A percentile compares a stretch with the other conserved stretches of the same genome.
Conservation (phyloP, 78 protist species). For the Trichosphaerium sp. region DNA sequence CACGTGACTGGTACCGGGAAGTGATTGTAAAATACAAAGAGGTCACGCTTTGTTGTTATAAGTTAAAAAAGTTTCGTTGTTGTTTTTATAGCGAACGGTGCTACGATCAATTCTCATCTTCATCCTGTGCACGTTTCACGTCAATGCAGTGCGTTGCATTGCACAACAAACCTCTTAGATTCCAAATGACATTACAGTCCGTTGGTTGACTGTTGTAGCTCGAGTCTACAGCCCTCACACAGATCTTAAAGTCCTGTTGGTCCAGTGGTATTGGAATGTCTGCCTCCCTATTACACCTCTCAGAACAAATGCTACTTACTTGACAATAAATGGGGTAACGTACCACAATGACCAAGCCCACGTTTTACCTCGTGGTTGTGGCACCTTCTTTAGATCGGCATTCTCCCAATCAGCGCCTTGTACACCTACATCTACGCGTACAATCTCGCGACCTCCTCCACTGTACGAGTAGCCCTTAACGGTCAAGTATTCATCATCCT, state of each 20-base stretch:
- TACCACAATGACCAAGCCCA: slow-evolving; percentile 74
- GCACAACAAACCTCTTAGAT: slow-evolving; percentile 65
- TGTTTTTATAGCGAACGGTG: too few relatives aligned
- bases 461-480: slow-evolving; percentile 55
- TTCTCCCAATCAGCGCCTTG: slow-evolving; percentile 69
- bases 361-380: slow-evolving; percentile 14
- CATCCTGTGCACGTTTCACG: too few relatives aligned
- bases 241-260: neutral
- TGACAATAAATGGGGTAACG: neutral
- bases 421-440: slow-evolving; percentile 72
- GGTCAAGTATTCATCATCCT: slow-evolving; percentile 4
- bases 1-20: too few relatives aligned
- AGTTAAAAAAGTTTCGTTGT: too few relatives aligned
- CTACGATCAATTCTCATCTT: too few relatives aligned
- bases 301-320: neutral
- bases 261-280: neutral
- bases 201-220: slow-evolving; percentile 68
- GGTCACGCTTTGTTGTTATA: too few relatives aligned
- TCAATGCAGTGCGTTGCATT: slow-evolving; percentile 59
- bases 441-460: slow-evolving; percentile 83
- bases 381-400: slow-evolving; percentile 20
- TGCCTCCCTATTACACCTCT: neutral
- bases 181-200: slow-evolving; percentile 50
- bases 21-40: too few relatives aligned
- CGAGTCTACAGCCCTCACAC: slow-evolving; percentile 27